A percentile compares a stretch with the other conserved stretches of the same genome.
Evolutionary conservation across 83 land plant species (phyloP).

Genomic region (Isoetes engelmannii): DNA sequence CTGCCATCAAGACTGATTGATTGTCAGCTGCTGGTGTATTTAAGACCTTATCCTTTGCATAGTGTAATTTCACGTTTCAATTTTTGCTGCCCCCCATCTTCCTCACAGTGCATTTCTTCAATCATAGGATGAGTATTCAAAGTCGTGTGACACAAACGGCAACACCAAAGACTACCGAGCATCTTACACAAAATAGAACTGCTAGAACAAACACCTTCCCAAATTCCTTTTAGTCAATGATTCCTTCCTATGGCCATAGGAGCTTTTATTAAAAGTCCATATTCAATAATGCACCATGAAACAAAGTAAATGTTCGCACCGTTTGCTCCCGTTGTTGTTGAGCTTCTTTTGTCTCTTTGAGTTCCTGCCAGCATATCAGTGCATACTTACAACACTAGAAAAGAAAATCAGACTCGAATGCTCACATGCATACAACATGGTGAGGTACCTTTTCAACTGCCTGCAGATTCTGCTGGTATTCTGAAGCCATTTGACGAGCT

Average conservation of each 20-base stretch:
- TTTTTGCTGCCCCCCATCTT: too few relatives aligned
- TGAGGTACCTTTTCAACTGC: constrained; percentile 56
- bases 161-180: background rate
- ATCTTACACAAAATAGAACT: constrained; percentile 2
- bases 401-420: background rate
- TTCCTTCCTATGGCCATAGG: constrained; percentile 48
- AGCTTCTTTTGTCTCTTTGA: constrained; percentile 16
- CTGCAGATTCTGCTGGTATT: constrained; percentile 34
- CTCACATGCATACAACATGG: background rate
- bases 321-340: constrained; percentile 20
- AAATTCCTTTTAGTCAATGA: constrained; percentile 53
- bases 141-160: too few relatives aligned
- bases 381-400: constrained; percentile 3
- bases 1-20: too few relatives aligned
- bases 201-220: constrained; percentile 48
- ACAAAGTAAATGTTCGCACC: constrained; percentile 3
- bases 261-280: background rate
- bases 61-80: too few relatives aligned
- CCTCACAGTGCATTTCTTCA: too few relatives aligned
- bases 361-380: constrained; percentile 15
- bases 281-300: background rate
- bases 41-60: too few relatives aligned
- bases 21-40: too few relatives aligned
- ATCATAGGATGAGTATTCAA: too few relatives aligned
- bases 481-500: constrained; percentile 51